Percentiles rank a stretch among this genome's conserved stretches.
phyloP scores from a whole-genome alignment of 768 basidiomycete species.

The Boletus vermiculosoides region DNA sequence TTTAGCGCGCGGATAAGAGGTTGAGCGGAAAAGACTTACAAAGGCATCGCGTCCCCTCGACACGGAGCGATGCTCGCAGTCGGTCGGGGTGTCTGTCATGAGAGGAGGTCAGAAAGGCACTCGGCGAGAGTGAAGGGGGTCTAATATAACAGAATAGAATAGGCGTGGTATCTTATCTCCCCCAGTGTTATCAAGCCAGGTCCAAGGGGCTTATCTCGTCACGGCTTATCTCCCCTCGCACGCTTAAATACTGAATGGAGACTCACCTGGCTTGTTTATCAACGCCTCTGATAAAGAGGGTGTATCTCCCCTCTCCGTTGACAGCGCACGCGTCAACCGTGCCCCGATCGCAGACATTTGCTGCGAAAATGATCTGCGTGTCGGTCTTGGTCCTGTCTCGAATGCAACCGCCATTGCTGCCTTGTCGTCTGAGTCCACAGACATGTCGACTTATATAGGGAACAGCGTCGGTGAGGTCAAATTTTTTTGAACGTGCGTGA shows the following conservation, averaged over 20 bases:
- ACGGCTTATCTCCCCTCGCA: constrained; percentile 16
- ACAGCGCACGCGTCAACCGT: constrained; percentile 14
- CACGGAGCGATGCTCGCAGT: constrained; percentile 42
- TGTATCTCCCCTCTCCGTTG: constrained; percentile 5
- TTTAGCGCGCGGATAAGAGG: constrained; percentile 1
- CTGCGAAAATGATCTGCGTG: constrained; percentile 14
- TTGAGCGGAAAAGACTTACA: constrained; percentile 37
- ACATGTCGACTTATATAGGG: constrained; percentile 12
- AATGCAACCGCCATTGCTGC: constrained; percentile 5
- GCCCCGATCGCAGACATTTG: constrained; percentile 22
- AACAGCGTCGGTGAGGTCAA: constrained; percentile 2
- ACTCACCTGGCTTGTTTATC: constrained; percentile 18
- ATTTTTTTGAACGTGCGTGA: constrained; percentile 8
- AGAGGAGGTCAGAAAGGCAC: constrained; percentile 1
- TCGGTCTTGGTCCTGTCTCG: constrained; percentile 2
- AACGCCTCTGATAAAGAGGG: constrained; percentile 8
- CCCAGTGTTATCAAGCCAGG: constrained; percentile 3
- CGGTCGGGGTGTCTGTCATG: constrained; percentile 27
- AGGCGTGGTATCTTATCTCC: constrained; percentile 17
- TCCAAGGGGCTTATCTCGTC: constrained; percentile 15
- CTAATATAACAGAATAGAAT: background rate
- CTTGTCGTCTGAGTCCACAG: background rate
- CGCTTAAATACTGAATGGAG: constrained; percentile 1
- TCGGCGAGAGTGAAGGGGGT: background rate
- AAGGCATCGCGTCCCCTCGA: constrained; percentile 61